Evolutionary conservation across 345 rosid genomes (phyloP), one percentile per base, ranked within the genome.

Genomic region (Nephelium lappaceum): DNA sequence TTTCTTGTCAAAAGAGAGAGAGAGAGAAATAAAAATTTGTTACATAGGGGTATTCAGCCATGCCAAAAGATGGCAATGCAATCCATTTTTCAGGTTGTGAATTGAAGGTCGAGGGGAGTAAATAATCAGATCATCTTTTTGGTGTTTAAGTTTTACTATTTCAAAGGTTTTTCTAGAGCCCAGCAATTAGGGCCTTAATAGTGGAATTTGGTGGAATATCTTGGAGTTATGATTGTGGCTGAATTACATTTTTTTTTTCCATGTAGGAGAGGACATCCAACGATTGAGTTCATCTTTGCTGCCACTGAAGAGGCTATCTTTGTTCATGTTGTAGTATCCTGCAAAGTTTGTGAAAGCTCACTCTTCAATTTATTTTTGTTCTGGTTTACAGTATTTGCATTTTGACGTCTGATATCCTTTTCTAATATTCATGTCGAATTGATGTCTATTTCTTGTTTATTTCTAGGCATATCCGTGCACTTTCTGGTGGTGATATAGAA

Each of bases 301-400:
- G 98, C 99, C 45, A 90, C 97, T 19, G 95, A 92, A 81, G 99
- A 96, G 86, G 92, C 98, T 12, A 88, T 96, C 77, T 93, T 89
- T 86, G 94, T 92, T 74, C 99, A 94, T 87, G 97, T 84, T 71
- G 81, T 93, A 78, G 84, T 94, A 77, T 91, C 97, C 97, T 49
- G 95, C 99, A 85, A 96, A 94, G 99, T 93, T 67, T 57, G 98
- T 90, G 80, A 79, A 86, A 67, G 67, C 72, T 65, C 70, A 73
- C 67, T 63, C 51, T 77, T 78, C 43, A 12, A 5, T 68, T 67
- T 73, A 71, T 80, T 66, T 68, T 24, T 36, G 25, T 66, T 39
- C 64, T 76, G 49, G 11, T 75, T 36, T 53, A 19, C 51, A 25
- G 31, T 77, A 62, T 72, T 18, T 77, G 51, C 57, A 63, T 68